Percentiles rank a stretch among this genome's conserved stretches.
Conservation (phyloP, 2,329 filamentous ascomycete species). For the Penicillium glabrum region DNA sequence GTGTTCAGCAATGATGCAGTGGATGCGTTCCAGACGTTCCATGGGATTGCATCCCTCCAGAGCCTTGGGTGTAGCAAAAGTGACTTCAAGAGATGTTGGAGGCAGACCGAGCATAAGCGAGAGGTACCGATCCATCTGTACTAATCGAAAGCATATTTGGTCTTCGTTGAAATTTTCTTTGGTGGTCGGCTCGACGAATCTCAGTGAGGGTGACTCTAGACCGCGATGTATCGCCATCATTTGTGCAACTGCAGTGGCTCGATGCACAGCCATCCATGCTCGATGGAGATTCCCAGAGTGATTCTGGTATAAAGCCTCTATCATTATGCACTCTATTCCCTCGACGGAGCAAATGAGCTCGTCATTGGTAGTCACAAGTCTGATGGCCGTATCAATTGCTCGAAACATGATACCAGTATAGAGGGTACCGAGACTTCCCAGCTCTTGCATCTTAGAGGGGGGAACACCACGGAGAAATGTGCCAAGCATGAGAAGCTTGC, state of each 20-base stretch:
- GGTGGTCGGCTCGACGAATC: conserved; percentile 30
- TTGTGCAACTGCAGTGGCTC: conserved; percentile 43
- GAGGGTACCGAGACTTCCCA: neutral
- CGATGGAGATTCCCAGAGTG: conserved; percentile 45
- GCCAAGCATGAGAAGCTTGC: conserved; percentile 49
- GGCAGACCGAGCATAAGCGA: conserved; percentile 46
- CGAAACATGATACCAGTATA: conserved; percentile 32
- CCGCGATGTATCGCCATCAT: conserved; percentile 42
- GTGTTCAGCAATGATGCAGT: conserved; percentile 45
- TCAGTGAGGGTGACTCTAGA: conserved; percentile 36
- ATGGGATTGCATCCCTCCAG: conserved; percentile 34
- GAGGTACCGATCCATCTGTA: conserved; percentile 41
- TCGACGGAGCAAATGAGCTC: conserved; percentile 41
- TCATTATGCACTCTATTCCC: conserved; percentile 44
- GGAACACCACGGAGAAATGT: conserved; percentile 51
- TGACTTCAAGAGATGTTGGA: conserved; percentile 26
- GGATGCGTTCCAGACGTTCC: conserved; percentile 50
- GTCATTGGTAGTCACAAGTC: conserved; percentile 41
- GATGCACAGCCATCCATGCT: conserved; percentile 40
- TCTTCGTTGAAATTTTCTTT: conserved; percentile 25
- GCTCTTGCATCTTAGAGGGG: conserved; percentile 26
- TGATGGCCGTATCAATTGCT: conserved; percentile 30
- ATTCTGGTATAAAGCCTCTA: conserved; percentile 42
- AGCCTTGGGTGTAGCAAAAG: conserved; percentile 34
- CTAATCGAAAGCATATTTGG: conserved; percentile 40